These are phyloP conservation scores for Calonectria pseudoturangicola DNA, from an alignment of 2,329 filamentous ascomycete species.

Conservation along the genomic window DNA sequence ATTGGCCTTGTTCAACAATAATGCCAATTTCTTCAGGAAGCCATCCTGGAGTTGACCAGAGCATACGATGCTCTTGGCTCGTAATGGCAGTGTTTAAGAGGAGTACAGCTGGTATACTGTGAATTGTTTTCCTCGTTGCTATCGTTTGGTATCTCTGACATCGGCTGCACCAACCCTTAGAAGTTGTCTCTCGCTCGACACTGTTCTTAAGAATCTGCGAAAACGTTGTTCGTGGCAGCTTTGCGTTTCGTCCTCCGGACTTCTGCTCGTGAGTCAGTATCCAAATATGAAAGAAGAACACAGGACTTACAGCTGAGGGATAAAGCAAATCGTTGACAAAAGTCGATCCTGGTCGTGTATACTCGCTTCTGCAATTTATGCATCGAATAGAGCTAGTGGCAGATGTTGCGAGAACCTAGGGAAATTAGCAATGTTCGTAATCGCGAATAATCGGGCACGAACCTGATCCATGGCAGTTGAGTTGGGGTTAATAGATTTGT, in stretches of 20 bases:
- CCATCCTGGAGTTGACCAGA: slow-evolving; percentile 94
- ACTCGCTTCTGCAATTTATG: slow-evolving; percentile 91
- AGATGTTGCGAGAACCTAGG: slow-evolving; percentile 77
- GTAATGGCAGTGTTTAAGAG: slow-evolving; percentile 89
- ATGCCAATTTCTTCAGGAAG: slow-evolving; percentile 95
- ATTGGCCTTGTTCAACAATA: slow-evolving; percentile 91
- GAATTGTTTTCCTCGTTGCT: slow-evolving; percentile 88
- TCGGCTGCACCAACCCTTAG: slow-evolving; percentile 93
- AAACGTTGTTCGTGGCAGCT: slow-evolving; percentile 79
- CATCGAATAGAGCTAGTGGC: slow-evolving; percentile 87
- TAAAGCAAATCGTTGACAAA: slow-evolving; percentile 93
- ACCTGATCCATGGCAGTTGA: slow-evolving; percentile 83
- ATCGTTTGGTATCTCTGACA: slow-evolving; percentile 95
- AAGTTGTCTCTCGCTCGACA: slow-evolving; percentile 91
- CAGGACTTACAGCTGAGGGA: slow-evolving; percentile 66
- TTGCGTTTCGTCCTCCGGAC: slow-evolving; percentile 67
- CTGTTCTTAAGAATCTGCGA: slow-evolving; percentile 94
- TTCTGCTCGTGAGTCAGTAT: slow-evolving; percentile 61
- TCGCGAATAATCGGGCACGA: neutral
- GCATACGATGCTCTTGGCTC: slow-evolving; percentile 81
- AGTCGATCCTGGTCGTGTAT: slow-evolving; percentile 84
- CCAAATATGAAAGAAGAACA: neutral
- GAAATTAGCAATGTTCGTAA: neutral
- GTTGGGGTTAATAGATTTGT: slow-evolving; percentile 78
- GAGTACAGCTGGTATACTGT: slow-evolving; percentile 87